Evolutionary conservation across 225 moss, liverwort and hornwort genomes (phyloP), one percentile per base, ranked within the genome.

Genomic region (Anthoceros angustus): DNA sequence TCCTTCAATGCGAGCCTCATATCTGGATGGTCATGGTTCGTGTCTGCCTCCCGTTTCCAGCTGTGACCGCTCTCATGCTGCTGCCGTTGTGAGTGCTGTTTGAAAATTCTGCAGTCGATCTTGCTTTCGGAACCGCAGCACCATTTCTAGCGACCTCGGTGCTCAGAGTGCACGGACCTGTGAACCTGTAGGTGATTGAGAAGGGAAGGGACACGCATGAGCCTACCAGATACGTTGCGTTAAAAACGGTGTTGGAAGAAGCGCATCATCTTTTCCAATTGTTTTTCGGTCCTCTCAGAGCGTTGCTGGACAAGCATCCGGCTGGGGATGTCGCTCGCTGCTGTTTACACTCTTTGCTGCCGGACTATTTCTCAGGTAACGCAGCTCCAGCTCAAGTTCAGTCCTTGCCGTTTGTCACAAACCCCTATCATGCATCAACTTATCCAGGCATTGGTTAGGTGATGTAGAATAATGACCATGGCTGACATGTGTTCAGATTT

Each of bases 21-120:
- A 79, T 93, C 49, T 93, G 85, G 86, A 93, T 93, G 73, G 86
- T 93, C 72, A 82, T 89, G 88, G 92, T 92, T 76, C 80, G 85
- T 62, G 25, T 66, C 63, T 65, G 65, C 64, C 55, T 32, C 63
- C 43, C 61, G 42, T 50, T 23, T 55, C 6, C 32, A 25, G 68
- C 68, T 48, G 46, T 41, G 15, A 66, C 21, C 41, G 41, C 23
- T 21, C 43, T 12, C 42, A 42, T 21, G 18, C 41, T 18, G 32
- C 32, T 32, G 32, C 32, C 32, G 32, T 32, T 32, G 32, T 32
- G 32, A 32, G 32, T 32, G 32, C 32, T 32, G 32, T 32, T 32
- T 32, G 32, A 4, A 32, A 32, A 32, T 32, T 32, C 1, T 32
- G 32, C 32, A 1, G 4, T 32, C 32, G 2, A 32, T 32, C 32